Base-by-base conservation (phyloP, 2,329 filamentous ascomycete species). In the Zymoseptoria crescenta region DNA sequence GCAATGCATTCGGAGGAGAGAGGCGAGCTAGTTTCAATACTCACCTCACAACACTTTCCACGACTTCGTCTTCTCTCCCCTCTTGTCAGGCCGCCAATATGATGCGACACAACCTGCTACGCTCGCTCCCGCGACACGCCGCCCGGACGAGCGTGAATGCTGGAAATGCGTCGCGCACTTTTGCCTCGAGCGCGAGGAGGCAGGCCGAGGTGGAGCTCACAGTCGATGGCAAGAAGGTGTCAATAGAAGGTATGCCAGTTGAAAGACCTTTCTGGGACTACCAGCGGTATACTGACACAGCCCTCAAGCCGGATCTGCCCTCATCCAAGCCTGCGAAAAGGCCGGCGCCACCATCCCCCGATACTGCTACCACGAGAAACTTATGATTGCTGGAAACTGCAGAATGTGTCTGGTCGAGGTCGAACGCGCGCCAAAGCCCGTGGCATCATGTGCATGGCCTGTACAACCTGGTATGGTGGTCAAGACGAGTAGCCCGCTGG, bases 281-380 rank as follows among this genome's bases (percentile, higher is more conserved):
- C 6, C 6, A 24, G 49, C 20, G 3, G 49, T 50, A 3, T 54
- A 55, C 27, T 21, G 51, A 51, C 29, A 45, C 16, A 13, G 4
- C n/a, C 19, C 8, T 8, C 6, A 75, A 96, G 93, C 93, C 78
- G 93, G 93, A 67, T 94, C 94, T 70, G 93, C 94, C 73, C 84
- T 99, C 71, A 99, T 99, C 75, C 94, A 99, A 81, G 94, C 94
- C 74, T 99, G 94, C 81, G 94, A 99, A 80, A 96, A 99, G 81
- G 94, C 93, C 66, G 94, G 94, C 73, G 84, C 82, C 67, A 94
- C 88, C 63, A 83, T 97, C 72, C 93, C 93, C 69, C 91, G 92
- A 90, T 96, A 96, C 79, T 97, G 93, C 80, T 97, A 97, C 79
- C 93, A 96, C 84, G 93, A 97, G 88, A 97, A 99, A 80, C 84